A percentile compares a stretch with the other conserved stretches of the same genome.
These are phyloP conservation scores for Forsythia suspensa DNA, from an alignment of 257 asterid genomes.

Conservation along the genomic window DNA sequence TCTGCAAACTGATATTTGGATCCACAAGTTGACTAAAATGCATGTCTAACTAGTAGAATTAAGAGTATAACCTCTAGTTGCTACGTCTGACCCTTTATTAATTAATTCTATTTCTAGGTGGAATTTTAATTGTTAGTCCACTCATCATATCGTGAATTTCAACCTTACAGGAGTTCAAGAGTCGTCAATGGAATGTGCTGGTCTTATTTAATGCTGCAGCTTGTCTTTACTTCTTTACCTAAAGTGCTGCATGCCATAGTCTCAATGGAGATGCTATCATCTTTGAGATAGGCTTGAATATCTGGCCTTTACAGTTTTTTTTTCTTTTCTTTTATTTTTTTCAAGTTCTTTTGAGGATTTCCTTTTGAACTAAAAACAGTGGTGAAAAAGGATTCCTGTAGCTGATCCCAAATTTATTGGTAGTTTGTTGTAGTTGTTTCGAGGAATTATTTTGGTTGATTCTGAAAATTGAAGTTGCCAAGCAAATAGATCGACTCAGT, in stretches of 20 bases:
- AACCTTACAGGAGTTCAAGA: neutral
- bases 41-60: constrained; percentile 2
- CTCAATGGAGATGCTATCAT: neutral
- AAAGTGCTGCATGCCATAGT: neutral
- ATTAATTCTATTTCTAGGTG: neutral
- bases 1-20: neutral
- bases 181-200: neutral
- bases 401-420: neutral
- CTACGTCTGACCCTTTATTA: neutral
- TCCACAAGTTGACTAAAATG: neutral
- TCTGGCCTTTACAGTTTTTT: neutral
- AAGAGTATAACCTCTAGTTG: neutral
- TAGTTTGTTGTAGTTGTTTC: neutral
- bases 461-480: neutral
- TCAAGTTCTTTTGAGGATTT: neutral
- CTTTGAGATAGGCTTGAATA: neutral
- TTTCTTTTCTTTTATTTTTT: too few relatives aligned
- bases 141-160: neutral
- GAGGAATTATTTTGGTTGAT: neutral
- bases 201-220: neutral
- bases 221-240: neutral
- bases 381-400: neutral
- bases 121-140: neutral
- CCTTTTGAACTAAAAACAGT: neutral
- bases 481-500: neutral